Percentiles rank a stretch among this genome's conserved stretches.
phyloP scores from a whole-genome alignment of 2,329 filamentous ascomycete genomes.

The Venturia carpophila region DNA sequence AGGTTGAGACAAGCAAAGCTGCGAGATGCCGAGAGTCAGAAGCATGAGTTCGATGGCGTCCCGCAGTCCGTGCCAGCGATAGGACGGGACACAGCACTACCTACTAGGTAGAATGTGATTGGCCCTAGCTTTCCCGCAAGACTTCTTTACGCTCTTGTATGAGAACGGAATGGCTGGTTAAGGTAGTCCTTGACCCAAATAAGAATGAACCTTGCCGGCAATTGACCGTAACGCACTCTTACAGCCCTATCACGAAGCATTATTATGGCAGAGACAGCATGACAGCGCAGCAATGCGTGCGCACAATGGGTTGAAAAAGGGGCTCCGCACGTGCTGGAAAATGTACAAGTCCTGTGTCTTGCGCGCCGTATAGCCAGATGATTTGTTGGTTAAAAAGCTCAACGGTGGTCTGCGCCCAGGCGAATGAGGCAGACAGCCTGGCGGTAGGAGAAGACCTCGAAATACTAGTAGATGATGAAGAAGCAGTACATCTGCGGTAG shows the following conservation, averaged over 20 bases:
- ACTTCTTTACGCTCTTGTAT: neutral
- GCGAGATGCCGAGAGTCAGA: neutral
- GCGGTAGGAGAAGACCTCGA: neutral
- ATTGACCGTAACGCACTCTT: neutral
- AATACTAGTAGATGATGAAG: too few relatives aligned
- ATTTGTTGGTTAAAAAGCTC: neutral
- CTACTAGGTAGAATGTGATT: neutral
- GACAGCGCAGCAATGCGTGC: neutral
- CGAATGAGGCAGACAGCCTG: neutral
- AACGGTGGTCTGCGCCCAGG: neutral
- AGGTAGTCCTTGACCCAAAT: neutral
- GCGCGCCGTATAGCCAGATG: neutral
- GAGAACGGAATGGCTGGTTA: neutral
- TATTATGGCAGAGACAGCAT: neutral
- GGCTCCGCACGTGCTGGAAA: neutral
- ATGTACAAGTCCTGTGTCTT: neutral
- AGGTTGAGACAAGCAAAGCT: neutral
- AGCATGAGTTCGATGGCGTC: neutral
- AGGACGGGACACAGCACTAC: neutral
- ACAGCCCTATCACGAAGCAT: neutral
- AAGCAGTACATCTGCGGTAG: too few relatives aligned
- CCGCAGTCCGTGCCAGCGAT: neutral
- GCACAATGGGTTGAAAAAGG: neutral
- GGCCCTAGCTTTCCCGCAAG: neutral
- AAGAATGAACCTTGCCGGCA: neutral